phyloP scores from a whole-genome alignment of 441 rosid species.

The Erodium trifolium region DNA sequence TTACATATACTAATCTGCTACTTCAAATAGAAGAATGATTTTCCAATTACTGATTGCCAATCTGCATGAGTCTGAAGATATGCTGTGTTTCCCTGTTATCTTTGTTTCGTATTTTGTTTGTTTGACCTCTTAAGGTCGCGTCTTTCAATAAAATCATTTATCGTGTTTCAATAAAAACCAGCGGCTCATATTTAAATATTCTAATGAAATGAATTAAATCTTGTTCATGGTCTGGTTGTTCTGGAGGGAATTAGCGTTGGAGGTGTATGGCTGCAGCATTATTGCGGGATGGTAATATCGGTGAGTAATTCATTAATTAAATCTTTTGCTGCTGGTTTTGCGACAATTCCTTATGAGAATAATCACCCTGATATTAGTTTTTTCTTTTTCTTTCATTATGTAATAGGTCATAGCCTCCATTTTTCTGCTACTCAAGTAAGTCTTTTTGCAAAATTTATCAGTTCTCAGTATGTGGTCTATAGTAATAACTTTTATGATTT shows the following conservation, averaged over 20 bases:
- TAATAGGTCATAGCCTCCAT: conserved; percentile 34
- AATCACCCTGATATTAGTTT: conserved; percentile 12
- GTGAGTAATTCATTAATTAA: conserved; percentile 32
- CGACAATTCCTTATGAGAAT: conserved; percentile 1
- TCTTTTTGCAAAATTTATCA: conserved; percentile 15
- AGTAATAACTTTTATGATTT: neutral
- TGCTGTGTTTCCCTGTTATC: neutral
- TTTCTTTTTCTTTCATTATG: conserved; percentile 12
- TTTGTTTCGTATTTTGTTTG: neutral
- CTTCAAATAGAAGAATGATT: neutral
- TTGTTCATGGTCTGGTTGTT: conserved; percentile 53
- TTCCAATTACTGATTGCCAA: neutral
- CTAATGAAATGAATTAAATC: conserved; percentile 45
- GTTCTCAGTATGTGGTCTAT: neutral
- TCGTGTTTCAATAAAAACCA: neutral
- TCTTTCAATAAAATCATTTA: neutral
- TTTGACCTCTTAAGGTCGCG: neutral
- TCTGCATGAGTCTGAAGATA: neutral
- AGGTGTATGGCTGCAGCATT: conserved; percentile 32
- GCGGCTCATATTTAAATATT: conserved; percentile 1
- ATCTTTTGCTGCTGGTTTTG: conserved; percentile 9
- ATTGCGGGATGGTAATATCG: conserved; percentile 19
- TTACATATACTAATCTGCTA: neutral
- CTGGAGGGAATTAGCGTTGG: conserved; percentile 57
- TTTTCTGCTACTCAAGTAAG: conserved; percentile 43